Evolutionary conservation across 371 early-diverging fungal genomes (phyloP).

Genomic region (Syncephalastrum monosporum): DNA sequence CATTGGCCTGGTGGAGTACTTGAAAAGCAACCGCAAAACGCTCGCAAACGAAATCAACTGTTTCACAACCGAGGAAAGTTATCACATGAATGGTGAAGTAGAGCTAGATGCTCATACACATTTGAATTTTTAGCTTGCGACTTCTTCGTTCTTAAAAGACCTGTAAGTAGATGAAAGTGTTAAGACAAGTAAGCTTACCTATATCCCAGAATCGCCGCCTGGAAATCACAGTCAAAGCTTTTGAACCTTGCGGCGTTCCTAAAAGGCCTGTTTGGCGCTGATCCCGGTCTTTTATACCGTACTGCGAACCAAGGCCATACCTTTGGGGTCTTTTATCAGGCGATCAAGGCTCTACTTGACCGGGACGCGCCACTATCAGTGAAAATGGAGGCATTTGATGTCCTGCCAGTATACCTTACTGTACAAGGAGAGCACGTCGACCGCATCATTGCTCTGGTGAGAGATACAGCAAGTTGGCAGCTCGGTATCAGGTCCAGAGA

Average conservation of each 20-base stretch:
- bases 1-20: conserved; percentile 30
- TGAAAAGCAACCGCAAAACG: conserved; percentile 18
- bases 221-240: conserved; percentile 23
- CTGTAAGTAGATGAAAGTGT: conserved; percentile 30
- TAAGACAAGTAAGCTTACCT: not conserved
- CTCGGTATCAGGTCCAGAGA: not conserved
- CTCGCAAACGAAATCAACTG: conserved; percentile 13
- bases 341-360: conserved; percentile 18
- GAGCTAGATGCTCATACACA: too few relatives aligned
- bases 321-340: conserved; percentile 21
- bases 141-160: conserved; percentile 24
- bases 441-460: conserved; percentile 11
- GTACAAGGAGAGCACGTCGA: conserved; percentile 21
- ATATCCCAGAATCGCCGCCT: conserved; percentile 26
- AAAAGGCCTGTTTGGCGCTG: conserved; percentile 44
- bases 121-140: conserved; percentile 23
- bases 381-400: conserved; percentile 28
- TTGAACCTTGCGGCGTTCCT: conserved; percentile 32
- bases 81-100: too few relatives aligned
- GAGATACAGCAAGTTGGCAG: not conserved
- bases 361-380: conserved; percentile 15
- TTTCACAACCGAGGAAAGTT: conserved; percentile 26
- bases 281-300: conserved; percentile 43
- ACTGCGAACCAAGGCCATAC: conserved; percentile 24
- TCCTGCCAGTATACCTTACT: conserved; percentile 34